Evolutionary conservation across 371 early-diverging fungal genomes (phyloP), one percentile per base, ranked within the genome.

Genomic region (Circinella minor): DNA sequence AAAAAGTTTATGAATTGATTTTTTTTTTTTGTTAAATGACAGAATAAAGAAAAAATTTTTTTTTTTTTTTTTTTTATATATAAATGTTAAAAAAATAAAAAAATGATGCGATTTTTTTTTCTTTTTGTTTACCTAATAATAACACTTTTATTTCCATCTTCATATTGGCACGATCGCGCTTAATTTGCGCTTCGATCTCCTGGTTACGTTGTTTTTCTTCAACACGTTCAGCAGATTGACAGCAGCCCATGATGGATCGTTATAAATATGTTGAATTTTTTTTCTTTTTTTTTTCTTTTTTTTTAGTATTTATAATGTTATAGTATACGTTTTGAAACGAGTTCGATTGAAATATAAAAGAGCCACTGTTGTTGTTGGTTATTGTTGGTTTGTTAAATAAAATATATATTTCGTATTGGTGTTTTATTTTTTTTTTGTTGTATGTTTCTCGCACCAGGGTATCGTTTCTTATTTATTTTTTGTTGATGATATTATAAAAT

Each of bases 121-220:
- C 13, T 87, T 17, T 51, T 51, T n/a, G 90, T 57, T 15, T 82
- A 94, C 96, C 97, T 39, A 97, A 87, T 68, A 97, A 82, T 55
- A 97, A 84, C 93, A 96, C 94, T 89, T 97, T 97, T 76, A 96
- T 91, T 81, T 96, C 96, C 71, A 93, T 93, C 51, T 89, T 86
- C 85, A 92, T 79, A 39, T 83, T 85, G 66, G 88, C 74, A 65
- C 90, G 89, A 70, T 96, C 96, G 61, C 86, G 81, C 76, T 89
- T 91, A 63, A 97, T 80, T 73, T 92, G 92, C 73, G 88, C 89
- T 65, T 97, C 96, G 72, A 97, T 97, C 61, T 92, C 93, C 63
- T 93, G 92, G 76, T 95, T 94, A 54, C 85, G 85, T 57, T 84
- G 86, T 76, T 87, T 90, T 63, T 87, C 87, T 74, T 95, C 94